Base-by-base conservation (phyloP, 78 protist species). In the Protostelium mycophagum region DNA sequence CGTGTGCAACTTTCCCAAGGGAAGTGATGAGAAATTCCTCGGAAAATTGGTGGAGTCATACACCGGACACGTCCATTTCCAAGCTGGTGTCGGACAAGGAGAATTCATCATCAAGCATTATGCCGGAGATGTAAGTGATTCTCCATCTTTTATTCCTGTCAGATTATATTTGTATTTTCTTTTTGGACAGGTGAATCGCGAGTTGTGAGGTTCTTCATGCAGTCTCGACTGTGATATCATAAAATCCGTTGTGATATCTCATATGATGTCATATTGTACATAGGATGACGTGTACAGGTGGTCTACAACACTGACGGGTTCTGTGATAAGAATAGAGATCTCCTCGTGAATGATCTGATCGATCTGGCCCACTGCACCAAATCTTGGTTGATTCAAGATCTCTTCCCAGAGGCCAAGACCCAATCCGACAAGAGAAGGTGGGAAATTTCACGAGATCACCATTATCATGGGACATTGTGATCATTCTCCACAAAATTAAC, bases 101-200 rank as follows among this genome's bases (percentile, higher is more conserved):
- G 36, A 38, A 31, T 93, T 93, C 88, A 91, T 89, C n/a, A 87
- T 97, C 28, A 38, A 86, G 87, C 99, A 98, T 93, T 98, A 96
- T 91, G 99, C 99, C 10, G 99, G 99, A 86, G 94, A 90, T 34
- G 99, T 98, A 34, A 28, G 31, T 86, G 28, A 35, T 34, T 28
- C 16, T 85, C 86, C 16, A 5, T 36, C 86, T 16, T 85, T 16
- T 85, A 23, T 16, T 85, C 86, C 37, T 85, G 29, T 35, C 86
- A 23, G 5, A 5, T 36, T 85, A 5, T 36, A 5, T 16, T 36
- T 16, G 5, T 16, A 31, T 0, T 16, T 85, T 85, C 86, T 36
- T 16, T 16, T 85, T 16, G n/a, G n/a, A n/a, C n/a, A n/a, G n/a
- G n/a, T n/a, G n/a, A n/a, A n/a, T n/a, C n/a, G n/a, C n/a, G n/a